Base-by-base conservation (phyloP, 805 yeast species). In the Wickerhamomyces xylosicus region DNA sequence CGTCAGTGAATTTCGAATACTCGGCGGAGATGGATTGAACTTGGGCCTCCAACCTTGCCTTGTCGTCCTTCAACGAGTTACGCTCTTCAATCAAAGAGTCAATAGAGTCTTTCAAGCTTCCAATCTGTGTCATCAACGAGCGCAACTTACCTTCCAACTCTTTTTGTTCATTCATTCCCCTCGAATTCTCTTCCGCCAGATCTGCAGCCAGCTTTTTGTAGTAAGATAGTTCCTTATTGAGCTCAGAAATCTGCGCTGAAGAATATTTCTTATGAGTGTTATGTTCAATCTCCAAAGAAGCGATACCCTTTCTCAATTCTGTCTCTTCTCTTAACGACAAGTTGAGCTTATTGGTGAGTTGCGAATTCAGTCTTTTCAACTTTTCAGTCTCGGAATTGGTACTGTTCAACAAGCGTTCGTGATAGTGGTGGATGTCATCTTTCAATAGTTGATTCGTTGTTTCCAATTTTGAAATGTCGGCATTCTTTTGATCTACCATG, bases 251-350 rank as follows among this genome's bases (percentile, higher is more conserved):
- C 38, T 62, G 67, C 3, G 56, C 48, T 13, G 53, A 57, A 35
- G 56, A 52, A 31, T 59, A 63, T n/a, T 60, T 62, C 28, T 66
- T 59, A n/a, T 72, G 54, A 8, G 73, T 71, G 43, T 78, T 85
- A 34, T 76, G 58, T 43, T 78, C 80, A 45, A 77, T 69, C 33
- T 69, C 72, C 20, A 80, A 58, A 31, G 73, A 73, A 38, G 83
- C 79, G 46, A 79, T 63, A 35, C 72, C 78, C 47, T 78, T 81
- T 42, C 78, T 73, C 39, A 81, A 56, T 22, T 71, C 74, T 1
- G 85, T 77, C 54, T 85, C 95, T 31, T 66, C 67, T 47, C 77
- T 77, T 60, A 77, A 63, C 45, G 74, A 69, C 39, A 64, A 62
- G 29, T 69, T 64, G 31, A 85, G 53, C 35, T 77, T 77, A 28